Percentiles rank a stretch among this genome's conserved stretches.
phyloP scores from a whole-genome alignment of 441 rosid genomes.

The Bruguiera hainesii region DNA sequence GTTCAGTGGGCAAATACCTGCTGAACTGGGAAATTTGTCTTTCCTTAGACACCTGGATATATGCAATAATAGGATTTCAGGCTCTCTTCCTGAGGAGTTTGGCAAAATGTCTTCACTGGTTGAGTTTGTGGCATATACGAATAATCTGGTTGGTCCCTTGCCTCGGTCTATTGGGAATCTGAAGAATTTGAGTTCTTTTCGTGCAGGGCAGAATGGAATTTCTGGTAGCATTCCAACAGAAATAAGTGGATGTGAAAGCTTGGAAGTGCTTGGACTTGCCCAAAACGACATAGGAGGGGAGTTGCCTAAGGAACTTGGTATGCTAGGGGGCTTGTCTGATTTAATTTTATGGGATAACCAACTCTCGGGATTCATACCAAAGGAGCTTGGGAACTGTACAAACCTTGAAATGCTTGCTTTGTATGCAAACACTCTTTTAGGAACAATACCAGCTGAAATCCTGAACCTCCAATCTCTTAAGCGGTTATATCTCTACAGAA shows the following conservation, averaged over 20 bases:
- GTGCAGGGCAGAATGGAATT: slow-evolving; percentile 82
- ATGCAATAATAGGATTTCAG: slow-evolving; percentile 79
- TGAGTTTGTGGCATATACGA: slow-evolving; percentile 86
- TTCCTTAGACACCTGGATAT: slow-evolving; percentile 49
- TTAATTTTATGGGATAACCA: slow-evolving; percentile 81
- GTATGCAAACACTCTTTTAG: slow-evolving; percentile 60
- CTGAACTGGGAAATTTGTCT: slow-evolving; percentile 52
- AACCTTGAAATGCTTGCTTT: slow-evolving; percentile 68
- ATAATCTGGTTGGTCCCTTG: slow-evolving; percentile 79
- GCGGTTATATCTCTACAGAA: slow-evolving; percentile 78
- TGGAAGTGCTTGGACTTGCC: slow-evolving; percentile 84
- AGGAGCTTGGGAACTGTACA: slow-evolving; percentile 77
- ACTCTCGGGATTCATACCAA: slow-evolving; percentile 64
- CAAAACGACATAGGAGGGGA: slow-evolving; percentile 79
- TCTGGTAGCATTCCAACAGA: slow-evolving; percentile 79
- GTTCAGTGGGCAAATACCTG: slow-evolving; percentile 63
- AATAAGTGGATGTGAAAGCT: slow-evolving; percentile 67
- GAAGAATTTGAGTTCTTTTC: slow-evolving; percentile 48
- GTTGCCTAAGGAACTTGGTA: slow-evolving; percentile 81
- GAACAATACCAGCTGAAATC: slow-evolving; percentile 67
- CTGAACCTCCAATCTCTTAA: slow-evolving; percentile 73
- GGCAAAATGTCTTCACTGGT: slow-evolving; percentile 60
- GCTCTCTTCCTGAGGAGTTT: slow-evolving; percentile 71
- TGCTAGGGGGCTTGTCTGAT: slow-evolving; percentile 61
- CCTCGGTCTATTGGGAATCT: slow-evolving; percentile 81